Percentiles rank a stretch among this genome's conserved stretches.
phyloP scores from a whole-genome alignment of 1,284 basidiomycete genomes.

The Ustilago shanxiensis region DNA sequence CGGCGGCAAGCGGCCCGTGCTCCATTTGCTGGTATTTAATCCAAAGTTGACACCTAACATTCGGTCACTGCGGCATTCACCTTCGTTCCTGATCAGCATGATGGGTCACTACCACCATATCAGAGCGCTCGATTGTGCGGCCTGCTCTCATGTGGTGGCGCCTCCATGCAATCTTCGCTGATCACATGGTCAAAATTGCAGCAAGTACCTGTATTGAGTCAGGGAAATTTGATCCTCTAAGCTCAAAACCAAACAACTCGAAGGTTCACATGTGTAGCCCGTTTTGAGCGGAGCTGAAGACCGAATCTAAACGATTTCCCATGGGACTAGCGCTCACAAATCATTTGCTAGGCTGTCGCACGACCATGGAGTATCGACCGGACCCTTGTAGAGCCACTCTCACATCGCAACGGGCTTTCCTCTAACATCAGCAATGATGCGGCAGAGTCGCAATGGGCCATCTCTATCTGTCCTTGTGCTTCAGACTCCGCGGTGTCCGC shows the following conservation, averaged over 20 bases:
- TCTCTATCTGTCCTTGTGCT: no score
- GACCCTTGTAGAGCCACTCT: no score
- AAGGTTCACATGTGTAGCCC: background rate
- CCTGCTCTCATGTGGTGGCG: background rate
- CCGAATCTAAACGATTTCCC: no score
- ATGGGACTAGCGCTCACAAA: no score
- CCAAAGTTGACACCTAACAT: background rate
- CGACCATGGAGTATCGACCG: no score
- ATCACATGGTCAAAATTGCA: background rate
- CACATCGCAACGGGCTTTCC: no score
- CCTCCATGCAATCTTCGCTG: background rate
- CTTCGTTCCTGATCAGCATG: background rate
- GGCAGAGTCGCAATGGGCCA: no score
- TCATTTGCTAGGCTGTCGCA: no score
- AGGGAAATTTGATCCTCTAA: background rate
- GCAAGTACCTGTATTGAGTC: background rate
- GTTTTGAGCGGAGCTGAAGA: background rate
- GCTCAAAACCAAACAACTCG: conserved; percentile 1
- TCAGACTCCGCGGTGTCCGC: no score
- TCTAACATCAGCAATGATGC: no score
- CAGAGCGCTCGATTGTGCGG: background rate
- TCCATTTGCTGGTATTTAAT: no score
- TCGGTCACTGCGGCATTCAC: background rate
- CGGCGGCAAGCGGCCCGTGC: conserved; percentile 3
- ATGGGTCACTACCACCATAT: background rate